Evolutionary conservation across 768 basidiomycete species (phyloP).

Genomic region (Boletales sp.): DNA sequence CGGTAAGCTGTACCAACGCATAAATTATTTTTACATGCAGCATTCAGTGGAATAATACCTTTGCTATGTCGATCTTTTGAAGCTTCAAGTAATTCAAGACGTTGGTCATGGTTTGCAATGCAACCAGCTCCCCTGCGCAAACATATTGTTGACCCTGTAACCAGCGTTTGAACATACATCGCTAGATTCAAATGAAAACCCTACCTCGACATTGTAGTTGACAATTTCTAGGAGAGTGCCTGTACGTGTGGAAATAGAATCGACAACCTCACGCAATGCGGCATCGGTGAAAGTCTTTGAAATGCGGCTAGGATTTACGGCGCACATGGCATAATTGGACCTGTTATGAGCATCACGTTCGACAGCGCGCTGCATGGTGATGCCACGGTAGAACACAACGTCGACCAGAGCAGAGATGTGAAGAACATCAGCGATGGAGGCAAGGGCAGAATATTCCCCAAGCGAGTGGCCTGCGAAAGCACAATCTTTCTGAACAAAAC

Average conservation of each 20-base stretch:
- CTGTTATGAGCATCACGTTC: slow-evolving; percentile 91
- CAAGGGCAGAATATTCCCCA: slow-evolving; percentile 97
- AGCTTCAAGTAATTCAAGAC: slow-evolving; percentile 95
- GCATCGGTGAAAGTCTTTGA: slow-evolving; percentile 92
- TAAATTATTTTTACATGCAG: neutral
- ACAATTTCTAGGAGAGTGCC: slow-evolving; percentile 93
- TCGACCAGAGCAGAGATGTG: slow-evolving; percentile 94
- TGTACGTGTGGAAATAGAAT: slow-evolving; percentile 75
- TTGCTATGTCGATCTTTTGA: slow-evolving; percentile 90
- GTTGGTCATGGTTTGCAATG: slow-evolving; percentile 91
- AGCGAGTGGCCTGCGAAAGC: slow-evolving; percentile 98
- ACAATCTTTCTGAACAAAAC: slow-evolving; percentile 87
- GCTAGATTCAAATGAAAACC: slow-evolving; percentile 9
- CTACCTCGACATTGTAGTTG: slow-evolving; percentile 90
- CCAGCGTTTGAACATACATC: slow-evolving; percentile 1
- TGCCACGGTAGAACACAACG: slow-evolving; percentile 98
- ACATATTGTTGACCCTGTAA: slow-evolving; percentile 97
- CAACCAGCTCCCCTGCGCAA: slow-evolving; percentile 93
- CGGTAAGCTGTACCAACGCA: slow-evolving; percentile 60
- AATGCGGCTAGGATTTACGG: slow-evolving; percentile 96
- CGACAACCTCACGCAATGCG: slow-evolving; percentile 96
- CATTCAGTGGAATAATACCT: slow-evolving; percentile 42
- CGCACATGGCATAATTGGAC: slow-evolving; percentile 98
- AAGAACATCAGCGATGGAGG: slow-evolving; percentile 95
- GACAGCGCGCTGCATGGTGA: slow-evolving; percentile 99